These are phyloP conservation scores for Pseudogymnoascus pannorum DNA, from an alignment of 2,329 filamentous ascomycete species.

Conservation along the genomic window DNA sequence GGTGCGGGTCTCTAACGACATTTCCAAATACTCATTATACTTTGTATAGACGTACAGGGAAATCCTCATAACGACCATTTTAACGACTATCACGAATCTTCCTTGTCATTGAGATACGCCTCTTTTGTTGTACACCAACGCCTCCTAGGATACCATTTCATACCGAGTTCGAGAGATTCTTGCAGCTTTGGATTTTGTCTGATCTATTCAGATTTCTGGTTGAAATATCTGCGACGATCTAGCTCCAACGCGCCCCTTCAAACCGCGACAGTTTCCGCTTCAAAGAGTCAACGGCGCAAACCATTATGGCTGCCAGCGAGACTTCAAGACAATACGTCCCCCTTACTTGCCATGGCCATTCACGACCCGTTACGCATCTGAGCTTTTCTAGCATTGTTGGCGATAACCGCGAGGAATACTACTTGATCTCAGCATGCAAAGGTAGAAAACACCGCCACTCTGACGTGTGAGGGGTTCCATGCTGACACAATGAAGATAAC, in stretches of 20 bases:
- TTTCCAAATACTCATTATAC: conserved; percentile 4
- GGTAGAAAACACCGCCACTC: conserved; percentile 32
- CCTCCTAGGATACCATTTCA: not conserved
- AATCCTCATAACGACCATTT: conserved; percentile 1
- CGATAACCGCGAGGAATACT: conserved; percentile 57
- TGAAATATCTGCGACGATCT: conserved; percentile 5
- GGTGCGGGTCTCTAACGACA: not conserved
- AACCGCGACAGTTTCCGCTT: not conserved
- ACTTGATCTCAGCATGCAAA: conserved; percentile 68
- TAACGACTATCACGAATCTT: conserved; percentile 10
- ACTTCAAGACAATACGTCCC: conserved; percentile 43
- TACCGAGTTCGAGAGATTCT: not conserved
- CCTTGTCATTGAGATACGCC: conserved; percentile 5
- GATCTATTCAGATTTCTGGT: conserved; percentile 5
- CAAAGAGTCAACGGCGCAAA: not conserved
- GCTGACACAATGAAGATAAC: conserved; percentile 56
- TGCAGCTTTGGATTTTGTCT: not conserved
- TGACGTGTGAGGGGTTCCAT: not conserved
- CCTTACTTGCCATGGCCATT: conserved; percentile 69
- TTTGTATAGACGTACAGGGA: conserved; percentile 1
- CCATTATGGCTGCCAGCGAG: conserved; percentile 24
- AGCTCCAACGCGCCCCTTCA: not conserved
- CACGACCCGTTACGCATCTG: conserved; percentile 65
- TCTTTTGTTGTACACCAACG: not conserved
- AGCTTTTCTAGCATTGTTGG: conserved; percentile 58